A percentile compares a stretch with the other conserved stretches of the same genome.
These are phyloP conservation scores for Immersiporthe knoxdaviesiana DNA, from an alignment of 2,329 filamentous ascomycete genomes.

Conservation along the genomic window DNA sequence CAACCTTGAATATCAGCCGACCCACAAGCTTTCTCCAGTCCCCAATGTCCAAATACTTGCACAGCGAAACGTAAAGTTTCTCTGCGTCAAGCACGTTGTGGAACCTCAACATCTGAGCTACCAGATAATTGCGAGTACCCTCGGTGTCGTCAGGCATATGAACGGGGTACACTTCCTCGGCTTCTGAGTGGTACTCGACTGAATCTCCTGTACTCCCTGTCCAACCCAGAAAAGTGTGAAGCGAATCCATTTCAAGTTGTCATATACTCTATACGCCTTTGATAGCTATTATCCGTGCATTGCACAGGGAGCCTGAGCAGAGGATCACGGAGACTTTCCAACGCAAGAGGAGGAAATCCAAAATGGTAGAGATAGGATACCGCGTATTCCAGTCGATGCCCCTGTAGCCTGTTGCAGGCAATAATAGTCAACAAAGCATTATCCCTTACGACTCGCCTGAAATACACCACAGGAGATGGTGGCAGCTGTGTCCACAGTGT, in stretches of 20 bases:
- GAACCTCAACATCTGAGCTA: constrained; percentile 40
- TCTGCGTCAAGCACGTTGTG: constrained; percentile 48
- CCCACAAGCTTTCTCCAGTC: constrained; percentile 51
- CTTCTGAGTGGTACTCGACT: background rate
- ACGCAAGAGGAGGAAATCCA: background rate
- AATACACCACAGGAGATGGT: background rate
- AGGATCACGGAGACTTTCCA: too few relatives aligned
- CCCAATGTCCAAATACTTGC: constrained; percentile 42
- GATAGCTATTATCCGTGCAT: background rate
- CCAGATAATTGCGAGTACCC: constrained; percentile 16
- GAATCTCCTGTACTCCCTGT: too few relatives aligned
- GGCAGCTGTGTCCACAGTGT: background rate
- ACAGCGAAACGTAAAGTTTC: constrained; percentile 42
- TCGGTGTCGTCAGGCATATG: constrained; percentile 28
- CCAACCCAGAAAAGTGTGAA: background rate
- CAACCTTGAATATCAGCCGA: constrained; percentile 43
- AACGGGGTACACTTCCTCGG: constrained; percentile 23
- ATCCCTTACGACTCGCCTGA: background rate
- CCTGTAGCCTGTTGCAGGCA: background rate
- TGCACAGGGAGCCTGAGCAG: background rate
- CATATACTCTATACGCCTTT: background rate
- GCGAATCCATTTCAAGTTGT: background rate
- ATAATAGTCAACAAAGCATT: too few relatives aligned
- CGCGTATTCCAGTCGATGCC: background rate
- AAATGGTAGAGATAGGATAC: background rate